Conservation (phyloP, 202 grass and related monocot species). For the Setaria viridis region DNA sequence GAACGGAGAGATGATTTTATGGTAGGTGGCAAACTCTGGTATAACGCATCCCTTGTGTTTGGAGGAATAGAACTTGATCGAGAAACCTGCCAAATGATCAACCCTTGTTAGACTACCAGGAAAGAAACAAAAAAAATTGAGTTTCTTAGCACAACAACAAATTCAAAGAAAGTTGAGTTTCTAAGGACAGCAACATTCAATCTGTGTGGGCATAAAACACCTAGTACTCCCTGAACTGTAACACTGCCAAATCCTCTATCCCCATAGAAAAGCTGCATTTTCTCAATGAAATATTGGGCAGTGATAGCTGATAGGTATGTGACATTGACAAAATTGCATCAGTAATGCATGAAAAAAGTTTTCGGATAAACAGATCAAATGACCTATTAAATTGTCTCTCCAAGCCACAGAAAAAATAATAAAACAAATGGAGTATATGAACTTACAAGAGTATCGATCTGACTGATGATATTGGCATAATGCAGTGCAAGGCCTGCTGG, state of each 20-base stretch:
- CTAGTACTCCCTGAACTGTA: conserved; percentile 8
- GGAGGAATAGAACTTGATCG: conserved; percentile 86
- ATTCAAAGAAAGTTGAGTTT: background rate
- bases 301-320: background rate
- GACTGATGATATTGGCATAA: conserved; percentile 98
- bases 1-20: conserved; percentile 81
- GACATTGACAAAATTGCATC: background rate
- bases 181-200: conserved; percentile 39
- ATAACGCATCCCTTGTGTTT: conserved; percentile 89
- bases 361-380: conserved; percentile 8
- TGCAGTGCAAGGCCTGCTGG: conserved; percentile 91
- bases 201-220: conserved; percentile 15
- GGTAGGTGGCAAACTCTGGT: conserved; percentile 81
- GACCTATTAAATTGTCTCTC: background rate
- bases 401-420: conserved; percentile 5
- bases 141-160: conserved; percentile 30
- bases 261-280: background rate
- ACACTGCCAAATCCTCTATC: conserved; percentile 17
- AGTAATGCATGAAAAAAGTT: conserved; percentile 11
- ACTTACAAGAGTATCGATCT: conserved; percentile 92
- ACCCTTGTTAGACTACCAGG: conserved; percentile 42
- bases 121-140: conserved; percentile 2
- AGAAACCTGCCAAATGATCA: conserved; percentile 63
- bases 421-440: conserved; percentile 19
- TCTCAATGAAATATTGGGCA: conserved; percentile 25